Conservation (phyloP, 2,329 filamentous ascomycete genomes). For the Fusarium subtropicale region DNA sequence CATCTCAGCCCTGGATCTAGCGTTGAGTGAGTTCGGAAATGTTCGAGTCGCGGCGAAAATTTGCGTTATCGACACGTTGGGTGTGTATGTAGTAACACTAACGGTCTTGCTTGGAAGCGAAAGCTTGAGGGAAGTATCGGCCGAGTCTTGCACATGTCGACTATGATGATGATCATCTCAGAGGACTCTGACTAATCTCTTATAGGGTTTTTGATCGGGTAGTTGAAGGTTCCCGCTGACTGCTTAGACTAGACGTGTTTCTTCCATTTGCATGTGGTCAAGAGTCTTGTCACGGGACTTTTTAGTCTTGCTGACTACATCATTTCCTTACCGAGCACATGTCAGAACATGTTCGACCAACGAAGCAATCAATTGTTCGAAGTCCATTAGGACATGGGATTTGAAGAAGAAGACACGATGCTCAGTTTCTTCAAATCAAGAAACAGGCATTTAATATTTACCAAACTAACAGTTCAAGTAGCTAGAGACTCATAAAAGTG, state of each 20-base stretch:
- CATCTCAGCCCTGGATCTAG: constrained; percentile 26
- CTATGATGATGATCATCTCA: background rate
- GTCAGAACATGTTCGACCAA: constrained; percentile 10
- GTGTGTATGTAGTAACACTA: constrained; percentile 27
- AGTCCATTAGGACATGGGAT: background rate
- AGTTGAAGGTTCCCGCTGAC: constrained; percentile 4
- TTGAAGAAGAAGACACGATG: background rate
- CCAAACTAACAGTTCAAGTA: background rate
- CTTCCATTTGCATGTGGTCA: constrained; percentile 17
- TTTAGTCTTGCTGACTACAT: constrained; percentile 13
- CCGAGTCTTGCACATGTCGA: background rate
- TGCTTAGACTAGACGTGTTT: background rate
- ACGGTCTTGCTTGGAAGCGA: background rate
- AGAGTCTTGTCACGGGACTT: constrained; percentile 34
- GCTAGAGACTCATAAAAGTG: constrained; percentile 8
- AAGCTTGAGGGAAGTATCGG: background rate
- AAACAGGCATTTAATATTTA: background rate
- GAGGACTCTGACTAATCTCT: background rate
- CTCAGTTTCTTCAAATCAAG: background rate
- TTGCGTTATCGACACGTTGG: constrained; percentile 39
- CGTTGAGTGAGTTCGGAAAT: constrained; percentile 20
- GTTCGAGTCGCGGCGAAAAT: constrained; percentile 37
- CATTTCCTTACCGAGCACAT: constrained; percentile 28
- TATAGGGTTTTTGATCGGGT: background rate
- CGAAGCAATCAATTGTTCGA: too few species aligned